These are phyloP conservation scores for Aspergillus fructus DNA, from an alignment of 2,329 filamentous ascomycete species.

Conservation along the genomic window DNA sequence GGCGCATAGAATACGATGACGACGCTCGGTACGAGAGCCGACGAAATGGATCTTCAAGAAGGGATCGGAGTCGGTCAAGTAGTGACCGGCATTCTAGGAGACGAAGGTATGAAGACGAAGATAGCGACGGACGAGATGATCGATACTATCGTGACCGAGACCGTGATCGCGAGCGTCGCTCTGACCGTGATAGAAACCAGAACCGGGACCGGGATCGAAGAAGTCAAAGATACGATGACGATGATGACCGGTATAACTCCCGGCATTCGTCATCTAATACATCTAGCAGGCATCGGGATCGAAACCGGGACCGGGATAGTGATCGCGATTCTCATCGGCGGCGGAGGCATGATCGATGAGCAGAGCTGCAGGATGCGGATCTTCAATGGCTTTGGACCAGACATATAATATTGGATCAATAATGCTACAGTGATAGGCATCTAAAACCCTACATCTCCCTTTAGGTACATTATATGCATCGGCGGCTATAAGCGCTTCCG, in stretches of 20 bases:
- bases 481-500: not conserved
- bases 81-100: constrained; percentile 36
- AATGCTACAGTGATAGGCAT: not conserved
- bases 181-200: constrained; percentile 31
- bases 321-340: constrained; percentile 30
- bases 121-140: constrained; percentile 32
- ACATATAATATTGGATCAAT: not conserved
- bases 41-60: constrained; percentile 38
- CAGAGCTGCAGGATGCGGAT: not conserved
- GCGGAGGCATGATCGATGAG: constrained; percentile 25
- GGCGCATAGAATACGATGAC: constrained; percentile 36
- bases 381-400: not conserved
- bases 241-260: constrained; percentile 35
- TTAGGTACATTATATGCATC: not conserved
- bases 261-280: constrained; percentile 33
- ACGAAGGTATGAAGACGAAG: constrained; percentile 40
- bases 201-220: constrained; percentile 29
- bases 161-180: constrained; percentile 21
- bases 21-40: constrained; percentile 36
- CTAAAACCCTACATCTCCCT: not conserved
- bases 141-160: constrained; percentile 38
- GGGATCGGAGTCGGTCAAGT: constrained; percentile 37
- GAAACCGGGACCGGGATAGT: constrained; percentile 29
- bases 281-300: constrained; percentile 27
- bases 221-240: constrained; percentile 31